Conservation (phyloP, 139 green algal species). For the Chlamydomonas incerta region DNA sequence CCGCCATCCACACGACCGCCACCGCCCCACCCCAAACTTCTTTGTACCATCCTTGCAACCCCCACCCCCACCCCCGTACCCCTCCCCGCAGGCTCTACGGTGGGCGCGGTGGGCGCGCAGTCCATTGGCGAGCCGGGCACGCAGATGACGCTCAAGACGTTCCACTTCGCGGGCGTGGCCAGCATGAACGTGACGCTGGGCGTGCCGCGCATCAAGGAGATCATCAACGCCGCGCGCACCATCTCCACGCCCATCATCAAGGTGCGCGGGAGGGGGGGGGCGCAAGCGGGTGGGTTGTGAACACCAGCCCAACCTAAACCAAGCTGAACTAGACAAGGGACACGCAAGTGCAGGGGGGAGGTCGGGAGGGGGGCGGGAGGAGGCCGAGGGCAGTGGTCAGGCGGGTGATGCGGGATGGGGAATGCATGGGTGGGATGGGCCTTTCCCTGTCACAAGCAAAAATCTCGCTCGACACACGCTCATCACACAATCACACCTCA, state of each 20-base stretch:
- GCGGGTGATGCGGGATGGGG: no score
- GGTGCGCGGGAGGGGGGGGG: conserved; percentile 48
- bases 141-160: conserved; percentile 99
- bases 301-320: no score
- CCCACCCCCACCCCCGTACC: background rate
- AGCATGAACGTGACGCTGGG: conserved; percentile 97
- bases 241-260: conserved; percentile 97
- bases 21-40: no score
- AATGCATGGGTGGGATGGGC: no score
- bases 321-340: no score
- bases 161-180: conserved; percentile 98
- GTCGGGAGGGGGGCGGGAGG: no score
- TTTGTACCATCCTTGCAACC: background rate
- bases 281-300: no score
- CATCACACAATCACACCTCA: background rate
- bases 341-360: no score
- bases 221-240: conserved; percentile 97
- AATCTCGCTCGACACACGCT: background rate
- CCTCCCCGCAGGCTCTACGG: conserved; percentile 71
- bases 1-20: no score
- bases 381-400: no score
- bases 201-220: conserved; percentile 99
- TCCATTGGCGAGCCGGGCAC: conserved; percentile 96
- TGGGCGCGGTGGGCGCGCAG: conserved; percentile 95
- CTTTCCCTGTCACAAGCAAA: no score